Conservation (phyloP, 805 yeast genomes). For the Wickerhamiella occidentalis region DNA sequence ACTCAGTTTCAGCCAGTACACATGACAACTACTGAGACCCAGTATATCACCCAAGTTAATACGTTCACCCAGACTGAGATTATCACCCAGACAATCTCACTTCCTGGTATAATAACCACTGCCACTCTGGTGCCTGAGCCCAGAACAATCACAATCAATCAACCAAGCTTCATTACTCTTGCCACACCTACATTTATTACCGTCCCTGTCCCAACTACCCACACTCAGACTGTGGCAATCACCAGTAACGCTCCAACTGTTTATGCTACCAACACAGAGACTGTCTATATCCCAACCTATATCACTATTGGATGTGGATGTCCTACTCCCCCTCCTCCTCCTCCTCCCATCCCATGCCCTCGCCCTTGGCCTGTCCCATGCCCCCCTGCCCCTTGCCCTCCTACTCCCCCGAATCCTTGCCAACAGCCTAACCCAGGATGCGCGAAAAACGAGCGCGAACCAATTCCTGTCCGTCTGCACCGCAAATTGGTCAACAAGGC, state of each 20-base stretch:
- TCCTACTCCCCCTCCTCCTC: neutral
- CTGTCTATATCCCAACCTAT: neutral
- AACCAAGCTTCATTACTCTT: neutral
- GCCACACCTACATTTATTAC: neutral
- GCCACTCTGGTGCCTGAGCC: neutral
- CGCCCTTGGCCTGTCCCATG: neutral
- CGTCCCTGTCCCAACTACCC: neutral
- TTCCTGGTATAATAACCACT: neutral
- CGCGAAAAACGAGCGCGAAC: neutral
- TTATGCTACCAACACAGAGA: neutral
- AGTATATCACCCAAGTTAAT: neutral
- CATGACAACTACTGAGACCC: neutral
- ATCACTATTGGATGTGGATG: neutral
- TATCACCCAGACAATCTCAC: neutral
- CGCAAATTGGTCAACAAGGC: slow-evolving; percentile 4
- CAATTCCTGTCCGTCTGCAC: slow-evolving; percentile 6
- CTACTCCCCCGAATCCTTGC: no score
- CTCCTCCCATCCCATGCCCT: slow-evolving; percentile 5
- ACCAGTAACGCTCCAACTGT: neutral
- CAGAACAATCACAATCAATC: neutral
- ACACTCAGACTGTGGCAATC: neutral
- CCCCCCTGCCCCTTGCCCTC: neutral
- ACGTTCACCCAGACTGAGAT: neutral
- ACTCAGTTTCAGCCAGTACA: neutral
- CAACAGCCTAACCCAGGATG: neutral